These are phyloP conservation scores for Wickerhamomyces alni DNA, from an alignment of 805 yeast genomes.

Conservation along the genomic window DNA sequence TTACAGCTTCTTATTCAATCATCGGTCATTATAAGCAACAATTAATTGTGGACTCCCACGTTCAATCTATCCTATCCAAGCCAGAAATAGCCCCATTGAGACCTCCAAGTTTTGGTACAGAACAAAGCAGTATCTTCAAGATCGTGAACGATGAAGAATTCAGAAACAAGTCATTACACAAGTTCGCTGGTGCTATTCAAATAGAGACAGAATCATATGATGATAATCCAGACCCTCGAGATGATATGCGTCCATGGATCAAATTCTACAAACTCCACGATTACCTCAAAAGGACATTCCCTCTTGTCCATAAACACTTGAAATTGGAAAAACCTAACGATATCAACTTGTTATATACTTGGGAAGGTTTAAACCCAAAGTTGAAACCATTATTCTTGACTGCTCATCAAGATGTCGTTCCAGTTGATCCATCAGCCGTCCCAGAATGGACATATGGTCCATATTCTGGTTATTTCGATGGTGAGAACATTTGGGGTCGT, in stretches of 20 bases:
- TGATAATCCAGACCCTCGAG: constrained; percentile 24
- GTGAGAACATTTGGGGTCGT: constrained; percentile 61
- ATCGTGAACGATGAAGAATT: constrained; percentile 4
- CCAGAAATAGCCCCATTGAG: neutral
- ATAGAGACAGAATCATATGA: constrained; percentile 63
- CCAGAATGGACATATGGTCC: constrained; percentile 67
- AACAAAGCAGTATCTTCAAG: neutral
- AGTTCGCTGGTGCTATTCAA: constrained; percentile 51
- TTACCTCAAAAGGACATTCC: constrained; percentile 51
- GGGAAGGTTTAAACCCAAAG: constrained; percentile 47
- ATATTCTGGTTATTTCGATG: constrained; percentile 61
- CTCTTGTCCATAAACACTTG: constrained; percentile 40
- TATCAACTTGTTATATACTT: constrained; percentile 58
- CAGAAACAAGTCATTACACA: constrained; percentile 32
- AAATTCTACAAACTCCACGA: constrained; percentile 33
- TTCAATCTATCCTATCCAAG: neutral
- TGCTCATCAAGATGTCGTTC: constrained; percentile 89
- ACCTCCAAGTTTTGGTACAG: neutral
- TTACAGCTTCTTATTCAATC: neutral
- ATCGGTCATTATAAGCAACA: neutral
- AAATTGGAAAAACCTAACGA: constrained; percentile 52
- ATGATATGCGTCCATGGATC: constrained; percentile 28
- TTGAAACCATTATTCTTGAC: constrained; percentile 64
- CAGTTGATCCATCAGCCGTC: constrained; percentile 52
- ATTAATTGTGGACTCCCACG: neutral